phyloP scores from a whole-genome alignment of 805 yeast genomes.

The Starmera caribaea region DNA sequence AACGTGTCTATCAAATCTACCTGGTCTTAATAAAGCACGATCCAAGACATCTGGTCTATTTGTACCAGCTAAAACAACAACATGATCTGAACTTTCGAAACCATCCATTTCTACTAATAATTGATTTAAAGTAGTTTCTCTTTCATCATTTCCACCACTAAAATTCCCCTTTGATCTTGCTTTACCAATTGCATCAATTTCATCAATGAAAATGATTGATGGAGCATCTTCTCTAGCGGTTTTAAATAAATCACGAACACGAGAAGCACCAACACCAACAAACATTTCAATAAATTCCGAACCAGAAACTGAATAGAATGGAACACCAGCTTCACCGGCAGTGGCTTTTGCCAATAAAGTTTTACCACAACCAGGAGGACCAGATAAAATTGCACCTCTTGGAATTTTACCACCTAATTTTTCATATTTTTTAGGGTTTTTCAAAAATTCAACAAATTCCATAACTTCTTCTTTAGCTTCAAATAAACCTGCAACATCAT shows the following conservation, averaged over 20 bases:
- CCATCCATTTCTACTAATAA: constrained; percentile 98
- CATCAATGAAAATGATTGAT: constrained; percentile 92
- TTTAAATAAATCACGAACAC: constrained; percentile 91
- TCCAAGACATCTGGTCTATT: constrained; percentile 92
- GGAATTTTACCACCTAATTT: constrained; percentile 95
- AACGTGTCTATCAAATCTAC: constrained; percentile 93
- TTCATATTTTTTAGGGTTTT: constrained; percentile 85
- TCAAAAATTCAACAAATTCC: constrained; percentile 93
- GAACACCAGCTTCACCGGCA: constrained; percentile 98
- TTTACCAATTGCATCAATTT: constrained; percentile 98
- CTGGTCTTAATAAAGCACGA: constrained; percentile 90
- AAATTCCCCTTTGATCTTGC: constrained; percentile 68
- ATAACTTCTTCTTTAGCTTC: constrained; percentile 96
- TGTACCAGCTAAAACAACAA: constrained; percentile 96
- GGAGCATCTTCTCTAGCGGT: constrained; percentile 94
- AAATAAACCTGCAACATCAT: constrained; percentile 95
- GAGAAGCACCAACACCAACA: constrained; percentile 97
- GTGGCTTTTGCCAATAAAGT: constrained; percentile 95
- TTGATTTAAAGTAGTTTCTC: constrained; percentile 94
- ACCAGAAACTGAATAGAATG: constrained; percentile 92
- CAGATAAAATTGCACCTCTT: constrained; percentile 93
- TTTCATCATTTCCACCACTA: constrained; percentile 87
- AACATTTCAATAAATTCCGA: constrained; percentile 98
- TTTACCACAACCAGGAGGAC: constrained; percentile 99
- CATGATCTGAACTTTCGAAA: constrained; percentile 81